These are phyloP conservation scores for Ambrosiella beaveri DNA, from an alignment of 2,329 filamentous ascomycete genomes.

Conservation along the genomic window DNA sequence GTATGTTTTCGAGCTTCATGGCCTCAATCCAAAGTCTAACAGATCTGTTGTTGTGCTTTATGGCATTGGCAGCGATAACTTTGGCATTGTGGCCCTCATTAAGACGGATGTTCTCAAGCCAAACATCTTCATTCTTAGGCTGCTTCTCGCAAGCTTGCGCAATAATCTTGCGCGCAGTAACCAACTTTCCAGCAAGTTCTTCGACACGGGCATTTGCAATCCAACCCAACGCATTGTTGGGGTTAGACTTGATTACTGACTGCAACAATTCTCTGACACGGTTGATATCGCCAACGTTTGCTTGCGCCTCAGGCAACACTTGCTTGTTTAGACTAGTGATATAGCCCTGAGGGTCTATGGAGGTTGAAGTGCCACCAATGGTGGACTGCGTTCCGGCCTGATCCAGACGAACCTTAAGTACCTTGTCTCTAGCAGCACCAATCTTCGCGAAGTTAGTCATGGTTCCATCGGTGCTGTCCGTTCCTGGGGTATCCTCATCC, in stretches of 20 bases:
- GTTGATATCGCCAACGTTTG: constrained; percentile 86
- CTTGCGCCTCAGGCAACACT: constrained; percentile 59
- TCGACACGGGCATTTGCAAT: constrained; percentile 87
- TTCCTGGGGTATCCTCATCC: constrained; percentile 39
- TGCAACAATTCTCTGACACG: constrained; percentile 83
- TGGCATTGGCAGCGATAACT: constrained; percentile 82
- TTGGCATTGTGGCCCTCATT: constrained; percentile 90
- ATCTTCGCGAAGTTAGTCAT: constrained; percentile 98
- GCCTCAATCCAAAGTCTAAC: constrained; percentile 89
- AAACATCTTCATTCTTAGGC: constrained; percentile 85
- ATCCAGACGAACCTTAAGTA: constrained; percentile 82
- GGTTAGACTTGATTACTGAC: constrained; percentile 93
- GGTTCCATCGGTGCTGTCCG: constrained; percentile 53
- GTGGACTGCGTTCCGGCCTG: constrained; percentile 47
- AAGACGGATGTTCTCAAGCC: constrained; percentile 87
- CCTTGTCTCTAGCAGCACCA: constrained; percentile 87
- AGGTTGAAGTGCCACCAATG: constrained; percentile 64
- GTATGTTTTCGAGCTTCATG: constrained; percentile 75
- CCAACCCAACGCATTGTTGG: constrained; percentile 86
- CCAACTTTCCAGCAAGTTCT: constrained; percentile 79
- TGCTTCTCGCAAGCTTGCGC: constrained; percentile 77
- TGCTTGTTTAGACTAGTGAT: constrained; percentile 79
- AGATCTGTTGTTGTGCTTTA: constrained; percentile 77
- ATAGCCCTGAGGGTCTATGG: constrained; percentile 88
- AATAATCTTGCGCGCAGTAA: constrained; percentile 76